A percentile compares a stretch with the other conserved stretches of the same genome.
These are phyloP conservation scores for Erythrobasidium yunnanense DNA, from an alignment of 768 basidiomycete species.

Conservation along the genomic window DNA sequence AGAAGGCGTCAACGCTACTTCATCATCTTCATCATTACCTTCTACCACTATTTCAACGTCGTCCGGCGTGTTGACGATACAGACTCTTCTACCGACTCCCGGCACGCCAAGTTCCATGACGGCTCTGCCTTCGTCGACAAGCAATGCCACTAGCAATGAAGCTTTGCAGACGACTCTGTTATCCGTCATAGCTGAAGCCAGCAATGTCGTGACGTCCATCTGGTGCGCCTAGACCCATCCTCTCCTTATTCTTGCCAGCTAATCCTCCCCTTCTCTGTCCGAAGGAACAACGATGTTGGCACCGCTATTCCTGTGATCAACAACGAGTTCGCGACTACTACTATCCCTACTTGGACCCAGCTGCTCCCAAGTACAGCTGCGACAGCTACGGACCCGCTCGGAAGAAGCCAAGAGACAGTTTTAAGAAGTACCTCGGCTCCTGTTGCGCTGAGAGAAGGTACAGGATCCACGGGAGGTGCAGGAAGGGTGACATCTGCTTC, in stretches of 20 bases:
- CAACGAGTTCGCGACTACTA: conserved; percentile 23
- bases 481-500: not conserved
- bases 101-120: too few species aligned
- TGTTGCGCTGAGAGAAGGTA: too few species aligned
- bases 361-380: not conserved
- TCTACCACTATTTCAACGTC: too few species aligned
- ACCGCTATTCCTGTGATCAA: conserved; percentile 28
- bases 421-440: not conserved
- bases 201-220: conserved; percentile 29
- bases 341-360: conserved; percentile 27
- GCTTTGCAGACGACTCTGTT: not conserved
- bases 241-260: not conserved
- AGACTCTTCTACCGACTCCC: too few species aligned
- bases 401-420: not conserved
- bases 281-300: conserved; percentile 33
- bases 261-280: not conserved
- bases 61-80: too few species aligned
- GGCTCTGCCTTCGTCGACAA: too few species aligned
- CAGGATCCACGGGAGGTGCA: not conserved
- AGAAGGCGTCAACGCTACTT: not conserved
- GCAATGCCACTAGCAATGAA: too few species aligned
- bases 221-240: conserved; percentile 22
- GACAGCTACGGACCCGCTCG: conserved; percentile 12
- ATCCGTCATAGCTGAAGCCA: conserved; percentile 20
- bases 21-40: not conserved